A percentile compares a stretch with the other conserved stretches of the same genome.
phyloP scores from a whole-genome alignment of 495 filamentous ascomycete species.

The Astrocystis sublimbata region DNA sequence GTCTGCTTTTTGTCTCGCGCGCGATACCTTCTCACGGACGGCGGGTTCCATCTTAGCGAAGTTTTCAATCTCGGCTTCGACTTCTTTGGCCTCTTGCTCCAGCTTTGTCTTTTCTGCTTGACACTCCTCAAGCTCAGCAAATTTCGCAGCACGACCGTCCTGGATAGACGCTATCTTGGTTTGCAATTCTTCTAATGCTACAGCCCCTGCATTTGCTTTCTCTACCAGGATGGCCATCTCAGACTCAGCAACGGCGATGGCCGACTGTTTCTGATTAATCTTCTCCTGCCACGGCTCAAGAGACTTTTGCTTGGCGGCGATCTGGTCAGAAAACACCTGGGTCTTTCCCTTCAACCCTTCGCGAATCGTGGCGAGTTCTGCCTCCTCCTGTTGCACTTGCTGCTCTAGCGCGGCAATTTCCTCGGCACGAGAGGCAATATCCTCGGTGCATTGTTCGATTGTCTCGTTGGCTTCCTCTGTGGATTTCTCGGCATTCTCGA shows the following conservation, averaged over 20 bases:
- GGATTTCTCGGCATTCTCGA: conserved; percentile 62
- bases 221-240: conserved; percentile 90
- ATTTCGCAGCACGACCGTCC: conserved; percentile 67
- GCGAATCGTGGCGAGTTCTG: conserved; percentile 75
- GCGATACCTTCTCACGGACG: conserved; percentile 76
- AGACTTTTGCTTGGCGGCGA: conserved; percentile 86
- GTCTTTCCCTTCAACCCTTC: conserved; percentile 92
- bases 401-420: conserved; percentile 75
- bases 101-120: conserved; percentile 68
- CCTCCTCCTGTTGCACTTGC: conserved; percentile 73
- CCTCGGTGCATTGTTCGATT: conserved; percentile 71
- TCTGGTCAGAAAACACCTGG: conserved; percentile 88
- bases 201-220: conserved; percentile 79
- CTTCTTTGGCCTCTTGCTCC: conserved; percentile 70
- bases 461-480: conserved; percentile 73
- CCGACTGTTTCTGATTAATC: conserved; percentile 91
- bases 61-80: conserved; percentile 70
- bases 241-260: conserved; percentile 90
- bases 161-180: conserved; percentile 73
- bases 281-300: conserved; percentile 96
- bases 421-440: conserved; percentile 70
- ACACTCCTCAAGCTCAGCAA: conserved; percentile 72
- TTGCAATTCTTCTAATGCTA: conserved; percentile 81
- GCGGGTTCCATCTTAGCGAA: conserved; percentile 76
- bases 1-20: conserved; percentile 87